A percentile compares a stretch with the other conserved stretches of the same genome.
phyloP scores from a whole-genome alignment of 2,329 filamentous ascomycete species.

The Penicillium sp. region DNA sequence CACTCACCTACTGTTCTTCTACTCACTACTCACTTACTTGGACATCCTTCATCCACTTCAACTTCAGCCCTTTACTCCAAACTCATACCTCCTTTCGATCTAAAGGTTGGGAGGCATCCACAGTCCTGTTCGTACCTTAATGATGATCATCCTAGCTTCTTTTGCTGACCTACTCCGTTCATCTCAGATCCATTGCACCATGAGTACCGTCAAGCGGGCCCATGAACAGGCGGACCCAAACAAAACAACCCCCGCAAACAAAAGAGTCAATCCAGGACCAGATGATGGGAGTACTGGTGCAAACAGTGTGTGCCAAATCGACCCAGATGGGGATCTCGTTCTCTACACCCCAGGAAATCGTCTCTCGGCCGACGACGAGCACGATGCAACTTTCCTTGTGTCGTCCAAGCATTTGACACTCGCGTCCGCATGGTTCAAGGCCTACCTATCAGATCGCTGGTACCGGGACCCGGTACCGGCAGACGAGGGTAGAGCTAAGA shows the following conservation, averaged over 20 bases:
- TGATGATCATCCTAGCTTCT: too few species aligned
- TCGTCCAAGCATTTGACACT: slow-evolving; percentile 4
- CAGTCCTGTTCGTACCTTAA: neutral
- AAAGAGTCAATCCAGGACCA: neutral
- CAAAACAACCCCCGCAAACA: neutral
- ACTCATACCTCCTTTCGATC: neutral
- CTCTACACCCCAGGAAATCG: neutral
- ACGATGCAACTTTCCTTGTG: neutral
- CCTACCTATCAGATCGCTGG: neutral
- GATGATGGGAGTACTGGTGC: too few species aligned
- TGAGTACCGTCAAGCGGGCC: neutral
- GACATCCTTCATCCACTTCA: too few species aligned
- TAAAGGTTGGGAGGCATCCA: neutral
- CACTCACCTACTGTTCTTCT: too few species aligned
- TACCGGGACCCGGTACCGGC: neutral
- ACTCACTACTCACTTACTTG: too few species aligned
- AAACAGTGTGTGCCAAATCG: neutral
- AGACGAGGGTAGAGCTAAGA: neutral
- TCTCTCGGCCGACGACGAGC: neutral
- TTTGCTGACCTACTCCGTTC: neutral
- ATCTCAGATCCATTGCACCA: neutral
- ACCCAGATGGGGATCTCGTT: slow-evolving; percentile 4
- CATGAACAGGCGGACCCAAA: neutral
- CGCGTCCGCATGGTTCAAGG: slow-evolving; percentile 6
- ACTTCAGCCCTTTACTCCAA: too few species aligned